A percentile compares a stretch with the other conserved stretches of the same genome.
phyloP scores from a whole-genome alignment of 2,329 filamentous ascomycete species.

The Fonsecaea nubica region DNA sequence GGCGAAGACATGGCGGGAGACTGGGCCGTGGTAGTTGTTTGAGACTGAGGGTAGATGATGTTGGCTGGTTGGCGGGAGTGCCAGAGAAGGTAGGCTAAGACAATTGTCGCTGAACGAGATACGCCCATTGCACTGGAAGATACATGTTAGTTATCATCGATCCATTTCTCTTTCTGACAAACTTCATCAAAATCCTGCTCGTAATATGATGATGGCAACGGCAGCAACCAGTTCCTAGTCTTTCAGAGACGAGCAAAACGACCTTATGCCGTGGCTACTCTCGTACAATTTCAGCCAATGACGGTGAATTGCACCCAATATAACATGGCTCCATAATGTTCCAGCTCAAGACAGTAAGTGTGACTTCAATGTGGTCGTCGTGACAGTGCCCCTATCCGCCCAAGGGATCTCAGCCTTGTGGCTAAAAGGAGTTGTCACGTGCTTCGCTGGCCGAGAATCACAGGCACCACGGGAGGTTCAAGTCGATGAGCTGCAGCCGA shows the following conservation, averaged over 20 bases:
- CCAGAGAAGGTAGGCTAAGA: constrained; percentile 84
- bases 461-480: not conserved
- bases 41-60: constrained; percentile 8
- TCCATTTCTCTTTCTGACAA: not conserved
- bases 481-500: not conserved
- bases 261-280: not conserved
- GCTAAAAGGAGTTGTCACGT: not conserved
- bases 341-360: not conserved
- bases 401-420: not conserved
- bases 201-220: not conserved
- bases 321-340: not conserved
- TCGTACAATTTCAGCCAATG: not conserved
- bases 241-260: not conserved
- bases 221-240: not conserved
- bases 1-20: constrained; percentile 45
- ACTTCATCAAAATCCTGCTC: not conserved
- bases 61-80: constrained; percentile 32
- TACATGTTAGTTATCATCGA: constrained; percentile 23
- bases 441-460: not conserved
- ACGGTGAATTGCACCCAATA: not conserved
- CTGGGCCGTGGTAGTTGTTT: not conserved
- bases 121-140: constrained; percentile 88
- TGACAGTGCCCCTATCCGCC: not conserved
- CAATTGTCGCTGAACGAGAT: constrained; percentile 84
- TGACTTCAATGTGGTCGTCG: not conserved